These are phyloP conservation scores for Aspergillus transmontanensis DNA, from an alignment of 2,329 filamentous ascomycete species.

Conservation along the genomic window DNA sequence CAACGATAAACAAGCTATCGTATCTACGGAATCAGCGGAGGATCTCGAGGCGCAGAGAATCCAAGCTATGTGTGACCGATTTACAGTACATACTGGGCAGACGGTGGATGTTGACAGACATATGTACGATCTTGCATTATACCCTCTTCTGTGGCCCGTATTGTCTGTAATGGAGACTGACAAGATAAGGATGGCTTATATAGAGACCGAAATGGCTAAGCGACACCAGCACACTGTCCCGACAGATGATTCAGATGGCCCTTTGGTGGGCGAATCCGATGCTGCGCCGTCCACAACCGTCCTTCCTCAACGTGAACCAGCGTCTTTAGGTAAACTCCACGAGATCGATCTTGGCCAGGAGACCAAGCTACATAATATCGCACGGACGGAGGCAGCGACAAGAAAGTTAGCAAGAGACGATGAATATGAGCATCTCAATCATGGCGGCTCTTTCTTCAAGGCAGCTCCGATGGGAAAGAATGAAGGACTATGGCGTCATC, in stretches of 20 bases:
- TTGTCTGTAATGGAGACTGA: conserved; percentile 50
- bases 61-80: conserved; percentile 52
- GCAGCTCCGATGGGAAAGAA: conserved; percentile 42
- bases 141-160: conserved; percentile 1
- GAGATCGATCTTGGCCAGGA: conserved; percentile 59
- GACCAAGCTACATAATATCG: conserved; percentile 46
- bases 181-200: conserved; percentile 66
- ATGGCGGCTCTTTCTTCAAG: conserved; percentile 30
- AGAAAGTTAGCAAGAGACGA: conserved; percentile 43
- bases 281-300: conserved; percentile 22
- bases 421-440: conserved; percentile 15
- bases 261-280: conserved; percentile 13
- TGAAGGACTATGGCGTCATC: conserved; percentile 46
- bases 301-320: conserved; percentile 47
- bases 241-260: conserved; percentile 17
- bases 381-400: conserved; percentile 48
- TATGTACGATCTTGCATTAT: conserved; percentile 56
- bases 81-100: conserved; percentile 62
- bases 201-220: conserved; percentile 68
- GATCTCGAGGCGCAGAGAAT: conserved; percentile 39
- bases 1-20: conserved; percentile 16
- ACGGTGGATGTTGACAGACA: conserved; percentile 62
- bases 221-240: conserved; percentile 35
- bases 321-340: conserved; percentile 57
- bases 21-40: conserved; percentile 29